Conservation (phyloP, 2,329 filamentous ascomycete genomes). For the Xylaria sp. region DNA sequence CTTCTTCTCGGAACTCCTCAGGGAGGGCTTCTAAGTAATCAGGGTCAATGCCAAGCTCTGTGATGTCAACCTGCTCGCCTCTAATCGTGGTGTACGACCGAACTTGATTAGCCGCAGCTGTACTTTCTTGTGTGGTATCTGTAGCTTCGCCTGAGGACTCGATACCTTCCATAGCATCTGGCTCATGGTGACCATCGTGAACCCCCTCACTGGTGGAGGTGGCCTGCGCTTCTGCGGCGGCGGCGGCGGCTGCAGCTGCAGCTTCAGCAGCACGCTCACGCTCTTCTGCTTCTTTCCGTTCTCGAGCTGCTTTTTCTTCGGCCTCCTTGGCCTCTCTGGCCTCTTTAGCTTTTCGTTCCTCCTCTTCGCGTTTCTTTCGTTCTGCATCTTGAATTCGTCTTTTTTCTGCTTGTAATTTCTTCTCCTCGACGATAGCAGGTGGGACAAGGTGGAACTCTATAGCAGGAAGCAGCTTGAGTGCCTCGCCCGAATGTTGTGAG, state of each 20-base stretch:
- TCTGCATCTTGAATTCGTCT: slow-evolving; percentile 64
- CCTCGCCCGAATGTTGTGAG: slow-evolving; percentile 68
- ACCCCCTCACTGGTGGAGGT: slow-evolving; percentile 54
- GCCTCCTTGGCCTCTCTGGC: slow-evolving; percentile 76
- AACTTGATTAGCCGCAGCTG: slow-evolving; percentile 55
- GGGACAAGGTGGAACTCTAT: slow-evolving; percentile 79
- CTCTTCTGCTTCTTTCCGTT: slow-evolving; percentile 75
- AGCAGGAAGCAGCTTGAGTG: slow-evolving; percentile 68
- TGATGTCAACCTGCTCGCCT: slow-evolving; percentile 90
- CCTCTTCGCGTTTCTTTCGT: slow-evolving; percentile 66
- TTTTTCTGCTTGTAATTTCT: slow-evolving; percentile 63
- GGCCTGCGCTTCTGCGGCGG: slow-evolving; percentile 55
- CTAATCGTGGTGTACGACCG: slow-evolving; percentile 84
- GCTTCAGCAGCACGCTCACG: slow-evolving; percentile 67
- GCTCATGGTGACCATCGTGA: slow-evolving; percentile 40
- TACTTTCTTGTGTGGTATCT: slow-evolving; percentile 44
- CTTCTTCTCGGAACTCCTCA: slow-evolving; percentile 94
- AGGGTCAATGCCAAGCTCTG: slow-evolving; percentile 89
- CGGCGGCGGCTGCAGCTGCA: slow-evolving; percentile 56
- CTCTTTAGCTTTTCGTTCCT: slow-evolving; percentile 69
- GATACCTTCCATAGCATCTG: slow-evolving; percentile 42
- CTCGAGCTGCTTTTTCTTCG: slow-evolving; percentile 68
- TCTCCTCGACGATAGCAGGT: slow-evolving; percentile 81
- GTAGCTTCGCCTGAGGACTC: slow-evolving; percentile 44
- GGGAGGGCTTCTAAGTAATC: slow-evolving; percentile 97